Evolutionary conservation across 495 filamentous ascomycete genomes (phyloP).

Genomic region (Staphylotrichum longicolle): DNA sequence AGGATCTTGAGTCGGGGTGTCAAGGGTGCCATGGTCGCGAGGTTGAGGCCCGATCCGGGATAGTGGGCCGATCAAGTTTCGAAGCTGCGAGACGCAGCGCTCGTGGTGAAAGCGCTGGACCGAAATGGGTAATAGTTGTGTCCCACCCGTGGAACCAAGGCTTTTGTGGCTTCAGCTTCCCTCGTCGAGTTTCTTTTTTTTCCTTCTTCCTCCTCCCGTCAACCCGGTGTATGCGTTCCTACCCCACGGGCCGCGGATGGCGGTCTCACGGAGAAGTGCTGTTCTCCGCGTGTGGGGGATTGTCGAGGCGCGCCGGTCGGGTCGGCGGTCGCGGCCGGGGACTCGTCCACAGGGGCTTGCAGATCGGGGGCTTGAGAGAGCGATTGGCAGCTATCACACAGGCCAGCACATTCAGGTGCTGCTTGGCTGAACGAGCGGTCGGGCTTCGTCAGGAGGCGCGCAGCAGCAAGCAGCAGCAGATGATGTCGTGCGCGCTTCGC

Average conservation of each 20-base stretch:
- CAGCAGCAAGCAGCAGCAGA: constrained; percentile 5
- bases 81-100: constrained; percentile 32
- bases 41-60: constrained; percentile 41
- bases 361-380: constrained; percentile 29
- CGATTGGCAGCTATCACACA: constrained; percentile 32
- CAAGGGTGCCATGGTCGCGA: constrained; percentile 46
- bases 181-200: constrained; percentile 9
- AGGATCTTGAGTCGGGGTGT: constrained; percentile 55
- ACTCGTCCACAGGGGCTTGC: constrained; percentile 25
- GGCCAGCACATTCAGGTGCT: constrained; percentile 22
- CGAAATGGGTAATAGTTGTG: constrained; percentile 26
- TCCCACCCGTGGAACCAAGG: constrained; percentile 22
- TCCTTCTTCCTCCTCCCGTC: constrained; percentile 7
- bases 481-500: constrained; percentile 22
- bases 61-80: constrained; percentile 42
- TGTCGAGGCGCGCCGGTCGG: constrained; percentile 16
- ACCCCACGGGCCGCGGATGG: constrained; percentile 9
- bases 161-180: constrained; percentile 12
- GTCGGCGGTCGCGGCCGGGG: constrained; percentile 17
- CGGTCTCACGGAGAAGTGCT: constrained; percentile 15
- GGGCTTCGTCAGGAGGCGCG: background rate
- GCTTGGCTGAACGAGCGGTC: constrained; percentile 23
- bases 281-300: constrained; percentile 17
- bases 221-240: constrained; percentile 8
- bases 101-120: constrained; percentile 32